Evolutionary conservation across 352 stramenopile species (phyloP).

Genomic region (Peronospora belbahrii): DNA sequence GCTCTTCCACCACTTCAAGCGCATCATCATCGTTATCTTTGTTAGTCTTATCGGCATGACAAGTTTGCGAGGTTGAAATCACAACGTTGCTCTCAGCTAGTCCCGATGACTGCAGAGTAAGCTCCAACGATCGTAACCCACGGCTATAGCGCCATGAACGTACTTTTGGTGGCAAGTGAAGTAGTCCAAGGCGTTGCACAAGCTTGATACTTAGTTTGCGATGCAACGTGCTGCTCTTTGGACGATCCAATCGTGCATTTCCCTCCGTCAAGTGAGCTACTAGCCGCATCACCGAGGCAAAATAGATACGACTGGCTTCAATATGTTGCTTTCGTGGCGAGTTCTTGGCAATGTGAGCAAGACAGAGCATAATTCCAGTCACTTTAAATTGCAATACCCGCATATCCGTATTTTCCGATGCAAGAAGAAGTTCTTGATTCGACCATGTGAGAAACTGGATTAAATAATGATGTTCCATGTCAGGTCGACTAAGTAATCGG

Average conservation of each 20-base stretch:
- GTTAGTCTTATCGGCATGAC: slow-evolving; percentile 1
- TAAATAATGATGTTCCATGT: slow-evolving; percentile 90
- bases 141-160: slow-evolving; percentile 94
- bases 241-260: slow-evolving; percentile 29
- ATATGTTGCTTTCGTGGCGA: slow-evolving; percentile 67
- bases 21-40: slow-evolving; percentile 39
- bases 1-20: slow-evolving; percentile 88
- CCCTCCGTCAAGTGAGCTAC: slow-evolving; percentile 51
- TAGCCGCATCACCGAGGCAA: slow-evolving; percentile 60
- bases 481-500: slow-evolving; percentile 90
- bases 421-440: slow-evolving; percentile 45
- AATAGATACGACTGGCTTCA: slow-evolving; percentile 64
- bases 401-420: slow-evolving; percentile 24
- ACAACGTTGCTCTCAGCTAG: slow-evolving; percentile 11
- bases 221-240: slow-evolving; percentile 76
- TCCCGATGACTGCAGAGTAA: slow-evolving; percentile 79
- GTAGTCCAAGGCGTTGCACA: slow-evolving; percentile 90
- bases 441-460: slow-evolving; percentile 89
- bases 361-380: slow-evolving; percentile 72
- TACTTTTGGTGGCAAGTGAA: slow-evolving; percentile 92
- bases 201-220: slow-evolving; percentile 96
- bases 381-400: slow-evolving; percentile 68
- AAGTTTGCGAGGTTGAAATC: not conserved
- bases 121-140: slow-evolving; percentile 87
- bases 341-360: slow-evolving; percentile 77